Evolutionary conservation across 768 basidiomycete genomes (phyloP).

Genomic region (Serendipita vermifera): DNA sequence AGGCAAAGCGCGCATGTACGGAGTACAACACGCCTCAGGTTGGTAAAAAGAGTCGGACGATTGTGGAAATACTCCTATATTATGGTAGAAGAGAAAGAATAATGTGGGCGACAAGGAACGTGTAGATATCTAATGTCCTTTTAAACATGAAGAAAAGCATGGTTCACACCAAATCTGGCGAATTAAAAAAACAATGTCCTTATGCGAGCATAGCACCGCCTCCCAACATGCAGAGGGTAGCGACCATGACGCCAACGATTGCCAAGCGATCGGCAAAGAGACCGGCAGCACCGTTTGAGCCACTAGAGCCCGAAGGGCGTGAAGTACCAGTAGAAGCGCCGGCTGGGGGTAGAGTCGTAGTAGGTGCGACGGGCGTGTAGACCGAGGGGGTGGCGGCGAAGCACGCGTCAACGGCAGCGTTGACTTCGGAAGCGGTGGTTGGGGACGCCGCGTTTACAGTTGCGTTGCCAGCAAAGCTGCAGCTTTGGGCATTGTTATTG

Average conservation of each 20-base stretch:
- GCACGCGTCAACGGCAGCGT: conserved; percentile 51
- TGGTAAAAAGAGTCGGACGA: neutral
- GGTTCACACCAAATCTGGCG: too few species aligned
- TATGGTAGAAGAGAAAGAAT: neutral
- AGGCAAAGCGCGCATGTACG: neutral
- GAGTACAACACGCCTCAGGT: neutral
- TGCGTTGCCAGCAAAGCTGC: conserved; percentile 75
- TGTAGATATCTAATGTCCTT: neutral
- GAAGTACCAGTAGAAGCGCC: neutral
- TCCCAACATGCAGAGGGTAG: neutral
- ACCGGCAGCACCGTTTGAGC: neutral
- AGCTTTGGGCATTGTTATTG: conserved; percentile 45
- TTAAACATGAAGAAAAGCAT: too few species aligned
- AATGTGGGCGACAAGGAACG: neutral
- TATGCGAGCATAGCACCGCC: neutral
- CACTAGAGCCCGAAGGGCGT: neutral
- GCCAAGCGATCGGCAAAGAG: neutral
- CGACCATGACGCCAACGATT: neutral
- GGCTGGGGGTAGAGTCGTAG: conserved; percentile 9
- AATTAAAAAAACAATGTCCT: too few species aligned
- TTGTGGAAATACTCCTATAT: neutral
- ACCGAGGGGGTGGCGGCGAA: conserved; percentile 49
- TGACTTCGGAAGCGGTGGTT: conserved; percentile 34
- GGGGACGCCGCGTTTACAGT: conserved; percentile 52
- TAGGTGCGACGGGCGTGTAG: conserved; percentile 41